Evolutionary conservation across 2,329 filamentous ascomycete genomes (phyloP), one percentile per base, ranked within the genome.

Genomic region (Triangularia setosa): DNA sequence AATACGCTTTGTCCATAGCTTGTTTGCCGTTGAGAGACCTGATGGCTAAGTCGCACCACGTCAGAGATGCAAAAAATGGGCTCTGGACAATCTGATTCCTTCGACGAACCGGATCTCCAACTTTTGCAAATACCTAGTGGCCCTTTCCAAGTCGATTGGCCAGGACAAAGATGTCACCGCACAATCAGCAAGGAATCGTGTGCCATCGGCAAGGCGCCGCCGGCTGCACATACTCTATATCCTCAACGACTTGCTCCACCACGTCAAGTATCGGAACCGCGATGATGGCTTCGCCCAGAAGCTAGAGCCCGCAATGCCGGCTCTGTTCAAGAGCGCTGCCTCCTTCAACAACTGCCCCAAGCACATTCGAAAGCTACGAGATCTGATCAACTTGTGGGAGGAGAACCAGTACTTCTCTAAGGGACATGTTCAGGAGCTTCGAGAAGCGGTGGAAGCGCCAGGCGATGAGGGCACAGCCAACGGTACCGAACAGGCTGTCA

Each of bases 61-160:
- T 72, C 86, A 96, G 93, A 90, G 87, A 82, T 93, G 91, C 84
- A 96, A 93, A 84, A 83, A 85, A 78, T 96, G 92, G 92, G 89
- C 94, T 72, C 78, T 93, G 74, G 83, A 84, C 71, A 86, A 92
- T 79, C 81, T 94, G 74, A 82, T 86, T 71, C 83, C 84, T 64
- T 95, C 92, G 65, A 76, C 84, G 63, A 80, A 83, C 69, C 88
- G 92, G 71, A 83, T 87, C 69, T 79, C 81, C 64, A 85, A 88
- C 52, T 79, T 96, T 69, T 90, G 86, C 70, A 93, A 92, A 77
- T 96, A 92, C 77, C 79, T 96, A 67, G 83, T 84, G 66, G 86
- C 89, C 57, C 79, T 94, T 65, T 84, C 90, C 69, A 85, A 83
- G 67, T 88, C 88, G 52, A 84, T 87, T 71, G 71, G 63, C 69